Base-by-base conservation (phyloP, 768 basidiomycete genomes). In the Hemileccinum impolitum region DNA sequence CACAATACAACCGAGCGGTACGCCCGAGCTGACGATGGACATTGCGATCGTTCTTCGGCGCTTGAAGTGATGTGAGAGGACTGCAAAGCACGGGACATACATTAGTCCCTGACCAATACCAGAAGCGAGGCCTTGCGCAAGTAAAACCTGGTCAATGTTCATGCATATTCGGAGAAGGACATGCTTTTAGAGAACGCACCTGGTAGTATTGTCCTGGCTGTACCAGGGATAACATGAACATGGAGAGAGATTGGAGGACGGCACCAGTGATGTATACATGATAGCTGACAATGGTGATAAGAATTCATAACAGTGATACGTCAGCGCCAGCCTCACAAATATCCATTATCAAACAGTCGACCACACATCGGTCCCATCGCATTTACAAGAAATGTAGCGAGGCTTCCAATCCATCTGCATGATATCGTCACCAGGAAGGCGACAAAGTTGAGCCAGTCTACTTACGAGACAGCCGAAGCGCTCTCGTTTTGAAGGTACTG, bases 1-100 rank as follows among this genome's bases (percentile, higher is more conserved):
- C 12, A 78, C 54, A 17, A 80, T 65, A 6, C 78, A 79, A 7
- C 85, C 83, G 4, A 82, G 59, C 3, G 78, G 73, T 28, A 75
- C 71, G 19, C 76, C 76, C 31, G 77, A 75, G 23, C 74, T 26
- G 6, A 69, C 69, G 37, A 80, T 57, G 8, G 77, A 75, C 55
- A 76, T 74, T 5, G 75, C 74, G 7, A 74, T 51, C 3, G 74
- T 60, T 19, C 75, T 66, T 11, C 67, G 62, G 38, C 60, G 62
- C 23, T 59, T 59, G 62, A 80, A 81, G 53, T 74, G 70, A 30
- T 76, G 77, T 7, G 73, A 69, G 9, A 76, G 55, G 19, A 79
- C 52, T 5, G 70, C 67, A 46, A 73, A 51, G 34, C 72, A 66
- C 0, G 77, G 78, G 15, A 77, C 56, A 48, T 70, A 80, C 30